Evolutionary conservation across 495 filamentous ascomycete genomes (phyloP).

Genomic region (Cercophora newfieldiana): DNA sequence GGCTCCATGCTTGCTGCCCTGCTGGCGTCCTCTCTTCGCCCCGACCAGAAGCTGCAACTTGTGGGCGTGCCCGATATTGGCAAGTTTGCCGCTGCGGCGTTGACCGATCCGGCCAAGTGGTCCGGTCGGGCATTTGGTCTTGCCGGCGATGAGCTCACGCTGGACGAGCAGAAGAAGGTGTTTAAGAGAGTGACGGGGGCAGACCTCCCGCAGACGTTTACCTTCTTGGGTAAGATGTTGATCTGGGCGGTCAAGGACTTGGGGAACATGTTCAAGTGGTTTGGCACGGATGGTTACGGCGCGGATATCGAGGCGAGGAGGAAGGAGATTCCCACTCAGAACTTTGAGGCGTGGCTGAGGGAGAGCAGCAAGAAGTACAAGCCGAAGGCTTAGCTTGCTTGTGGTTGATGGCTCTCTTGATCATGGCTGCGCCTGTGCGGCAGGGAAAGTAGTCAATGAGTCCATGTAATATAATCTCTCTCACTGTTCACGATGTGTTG

Average conservation of each 20-base stretch:
- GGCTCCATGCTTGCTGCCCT: slow-evolving; percentile 61
- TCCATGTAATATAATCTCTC: too few species aligned
- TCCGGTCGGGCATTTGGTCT: slow-evolving; percentile 32
- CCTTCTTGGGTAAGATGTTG: slow-evolving; percentile 38
- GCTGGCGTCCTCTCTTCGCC: slow-evolving; percentile 41
- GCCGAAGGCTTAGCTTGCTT: neutral
- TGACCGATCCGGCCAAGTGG: slow-evolving; percentile 40
- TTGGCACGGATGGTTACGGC: slow-evolving; percentile 60
- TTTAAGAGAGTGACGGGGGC: slow-evolving; percentile 54
- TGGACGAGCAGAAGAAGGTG: slow-evolving; percentile 40
- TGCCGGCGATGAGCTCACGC: slow-evolving; percentile 34
- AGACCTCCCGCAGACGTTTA: slow-evolving; percentile 52
- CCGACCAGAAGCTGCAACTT: slow-evolving; percentile 55
- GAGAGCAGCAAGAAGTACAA: slow-evolving; percentile 47
- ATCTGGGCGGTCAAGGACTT: slow-evolving; percentile 55
- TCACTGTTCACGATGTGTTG: too few species aligned
- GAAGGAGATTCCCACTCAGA: slow-evolving; percentile 52
- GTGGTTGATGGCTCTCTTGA: neutral
- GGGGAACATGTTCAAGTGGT: slow-evolving; percentile 63
- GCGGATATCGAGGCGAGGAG: slow-evolving; percentile 57
- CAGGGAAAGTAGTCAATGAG: too few species aligned
- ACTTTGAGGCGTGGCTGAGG: slow-evolving; percentile 62
- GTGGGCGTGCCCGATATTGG: slow-evolving; percentile 65
- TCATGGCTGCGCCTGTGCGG: too few species aligned
- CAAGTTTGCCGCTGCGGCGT: slow-evolving; percentile 58